phyloP scores from a whole-genome alignment of 75 land plant genomes.

The Sequoiadendron giganteum region DNA sequence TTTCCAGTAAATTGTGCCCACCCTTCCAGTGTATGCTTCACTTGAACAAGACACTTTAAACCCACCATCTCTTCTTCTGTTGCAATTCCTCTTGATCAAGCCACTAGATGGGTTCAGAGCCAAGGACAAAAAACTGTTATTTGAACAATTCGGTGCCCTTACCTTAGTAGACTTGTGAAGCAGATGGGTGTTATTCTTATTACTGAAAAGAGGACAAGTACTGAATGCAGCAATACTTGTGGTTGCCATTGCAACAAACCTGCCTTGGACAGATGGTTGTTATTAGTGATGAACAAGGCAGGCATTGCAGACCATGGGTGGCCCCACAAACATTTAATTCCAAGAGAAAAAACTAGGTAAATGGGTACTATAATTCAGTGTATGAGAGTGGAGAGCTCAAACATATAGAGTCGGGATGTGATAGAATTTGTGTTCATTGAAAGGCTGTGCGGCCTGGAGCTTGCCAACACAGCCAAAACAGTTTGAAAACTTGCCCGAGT shows the following conservation, averaged over 20 bases:
- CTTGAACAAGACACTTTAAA: neutral
- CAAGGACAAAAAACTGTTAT: neutral
- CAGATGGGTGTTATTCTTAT: neutral
- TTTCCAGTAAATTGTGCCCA: constrained; percentile 16
- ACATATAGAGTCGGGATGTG: neutral
- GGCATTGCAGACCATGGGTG: neutral
- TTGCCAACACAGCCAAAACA: neutral
- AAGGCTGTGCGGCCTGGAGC: neutral
- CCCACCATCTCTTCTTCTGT: neutral
- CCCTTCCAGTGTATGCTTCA: constrained; percentile 1
- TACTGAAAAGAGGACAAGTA: neutral
- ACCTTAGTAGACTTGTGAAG: neutral
- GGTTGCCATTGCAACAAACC: constrained; percentile 4
- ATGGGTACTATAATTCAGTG: neutral
- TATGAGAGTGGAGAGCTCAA: neutral
- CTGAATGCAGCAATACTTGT: neutral
- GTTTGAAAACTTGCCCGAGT: neutral
- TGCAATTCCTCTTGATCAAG: neutral
- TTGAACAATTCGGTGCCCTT: neutral
- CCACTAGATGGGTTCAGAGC: neutral
- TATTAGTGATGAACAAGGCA: neutral
- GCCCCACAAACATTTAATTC: neutral
- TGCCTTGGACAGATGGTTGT: neutral
- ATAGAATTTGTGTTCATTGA: neutral
- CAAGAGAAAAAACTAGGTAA: neutral